phyloP scores from a whole-genome alignment of 106 monocot genomes.

The Platanthera zijinensis region DNA sequence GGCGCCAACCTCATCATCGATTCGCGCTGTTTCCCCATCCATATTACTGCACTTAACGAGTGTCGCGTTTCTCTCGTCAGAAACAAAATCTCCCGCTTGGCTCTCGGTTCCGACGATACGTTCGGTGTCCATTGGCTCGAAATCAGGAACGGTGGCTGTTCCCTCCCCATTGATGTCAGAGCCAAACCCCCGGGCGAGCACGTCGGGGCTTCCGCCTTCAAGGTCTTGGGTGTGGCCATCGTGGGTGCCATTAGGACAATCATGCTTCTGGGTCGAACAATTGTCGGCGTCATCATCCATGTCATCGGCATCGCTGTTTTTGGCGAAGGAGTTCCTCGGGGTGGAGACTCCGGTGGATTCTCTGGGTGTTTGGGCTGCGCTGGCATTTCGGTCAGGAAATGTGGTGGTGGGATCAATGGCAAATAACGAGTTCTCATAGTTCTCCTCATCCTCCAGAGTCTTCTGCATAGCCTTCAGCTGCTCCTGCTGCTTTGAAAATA shows the following conservation, averaged over 20 bases:
- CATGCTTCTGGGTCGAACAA: conserved; percentile 50
- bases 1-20: conserved; percentile 34
- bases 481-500: conserved; percentile 91
- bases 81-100: conserved; percentile 20
- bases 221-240: conserved; percentile 63
- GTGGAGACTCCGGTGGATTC: conserved; percentile 32
- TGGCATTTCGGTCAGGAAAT: conserved; percentile 8
- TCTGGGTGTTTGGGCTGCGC: not conserved
- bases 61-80: conserved; percentile 10
- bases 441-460: conserved; percentile 87
- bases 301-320: conserved; percentile 4
- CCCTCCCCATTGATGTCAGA: conserved; percentile 39
- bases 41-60: conserved; percentile 35
- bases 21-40: conserved; percentile 50
- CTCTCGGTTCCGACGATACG: conserved; percentile 57
- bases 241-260: conserved; percentile 30
- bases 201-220: conserved; percentile 53
- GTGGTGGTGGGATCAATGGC: conserved; percentile 31
- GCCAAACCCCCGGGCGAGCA: conserved; percentile 26
- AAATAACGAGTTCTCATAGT: conserved; percentile 47
- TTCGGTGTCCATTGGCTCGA: conserved; percentile 41
- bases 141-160: conserved; percentile 28
- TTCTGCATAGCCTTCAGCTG: conserved; percentile 98
- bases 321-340: conserved; percentile 15
- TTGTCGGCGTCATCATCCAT: conserved; percentile 23